Base-by-base conservation (phyloP, 148 eudicot species). In the Dianthus caryophyllus region DNA sequence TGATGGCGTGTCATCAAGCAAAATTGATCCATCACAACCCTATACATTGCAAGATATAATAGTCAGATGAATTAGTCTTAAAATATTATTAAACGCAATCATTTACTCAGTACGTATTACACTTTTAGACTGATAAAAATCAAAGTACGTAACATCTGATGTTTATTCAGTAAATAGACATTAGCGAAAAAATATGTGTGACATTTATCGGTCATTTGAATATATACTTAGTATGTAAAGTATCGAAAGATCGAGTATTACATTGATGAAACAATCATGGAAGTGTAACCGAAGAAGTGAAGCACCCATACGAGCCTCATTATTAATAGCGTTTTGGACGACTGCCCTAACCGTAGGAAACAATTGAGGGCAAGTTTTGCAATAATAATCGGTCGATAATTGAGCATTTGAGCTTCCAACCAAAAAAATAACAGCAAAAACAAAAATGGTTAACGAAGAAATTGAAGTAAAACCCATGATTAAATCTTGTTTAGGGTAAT, bases 11-110 rank as follows among this genome's bases (percentile, higher is more conserved):
- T 84, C 91, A 17, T 80, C 91, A n/a, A 86, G 76, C 65, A 86
- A 77, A 7, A 77, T 65, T 7, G 91, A 86, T 24, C 73, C 91
- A 76, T 86, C 91, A 66, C 91, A 86, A 9, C 91, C 88, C 91
- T 86, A 57, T 61, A 52, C 16, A 27, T 39, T 14, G 24, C 30
- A 61, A 22, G 25, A 67, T 8, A 24, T 3, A 0, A 0, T 1
- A 9, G 43, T 60, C 16, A 68, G 26, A 43, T 55, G 49, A 31
- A 14, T 8, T 54, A 2, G 39, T 33, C 8, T 8, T 33, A 33
- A 8, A 33, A 3, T 33, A 33, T 8, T 33, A 33, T 33, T n/a
- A n/a, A n/a, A 33, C 8, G 39, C 39, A 33, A 33, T 2, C 39
- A 33, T 33, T 33, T 8, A 33, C 8, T 2, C 3, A 33, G 3